These are phyloP conservation scores for Fusarium nematophilum DNA, from an alignment of 2,329 filamentous ascomycete species.

Conservation along the genomic window DNA sequence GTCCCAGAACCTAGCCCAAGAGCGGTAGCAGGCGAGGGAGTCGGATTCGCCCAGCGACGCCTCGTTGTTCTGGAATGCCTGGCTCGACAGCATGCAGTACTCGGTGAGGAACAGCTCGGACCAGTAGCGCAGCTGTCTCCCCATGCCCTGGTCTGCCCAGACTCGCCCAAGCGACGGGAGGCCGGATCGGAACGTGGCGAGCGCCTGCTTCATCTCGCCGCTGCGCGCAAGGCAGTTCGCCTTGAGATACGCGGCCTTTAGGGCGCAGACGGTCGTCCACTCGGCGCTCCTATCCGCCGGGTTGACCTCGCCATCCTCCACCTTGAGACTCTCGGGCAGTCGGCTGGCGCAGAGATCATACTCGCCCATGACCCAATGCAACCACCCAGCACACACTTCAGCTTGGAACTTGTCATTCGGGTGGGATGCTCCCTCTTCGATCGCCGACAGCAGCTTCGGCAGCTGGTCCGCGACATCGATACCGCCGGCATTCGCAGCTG, in stretches of 20 bases:
- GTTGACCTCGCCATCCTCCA: conserved; percentile 64
- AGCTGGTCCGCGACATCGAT: conserved; percentile 59
- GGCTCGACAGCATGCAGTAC: conserved; percentile 76
- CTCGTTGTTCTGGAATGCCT: conserved; percentile 64
- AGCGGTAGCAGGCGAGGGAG: conserved; percentile 67
- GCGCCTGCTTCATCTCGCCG: conserved; percentile 66
- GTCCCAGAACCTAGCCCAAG: conserved; percentile 79
- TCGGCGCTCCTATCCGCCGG: conserved; percentile 67
- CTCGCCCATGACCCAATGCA: conserved; percentile 82
- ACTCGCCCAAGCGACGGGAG: conserved; percentile 70
- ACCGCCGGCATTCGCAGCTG: conserved; percentile 54
- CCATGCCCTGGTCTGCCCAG: conserved; percentile 63
- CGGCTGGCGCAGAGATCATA: conserved; percentile 65
- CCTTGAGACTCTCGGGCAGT: conserved; percentile 72
- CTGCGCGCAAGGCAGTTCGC: conserved; percentile 70
- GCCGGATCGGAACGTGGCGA: conserved; percentile 74
- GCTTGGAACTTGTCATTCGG: conserved; percentile 79
- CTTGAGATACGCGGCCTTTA: conserved; percentile 83
- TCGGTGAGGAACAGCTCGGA: conserved; percentile 81
- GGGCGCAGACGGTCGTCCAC: conserved; percentile 85
- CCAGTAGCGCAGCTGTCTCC: conserved; percentile 79
- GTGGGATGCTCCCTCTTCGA: conserved; percentile 66
- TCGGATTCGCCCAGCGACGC: conserved; percentile 63
- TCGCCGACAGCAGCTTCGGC: conserved; percentile 64
- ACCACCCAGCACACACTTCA: conserved; percentile 83